These are phyloP conservation scores for Starmerella sirachaensis DNA, from an alignment of 805 yeast species.

Conservation along the genomic window DNA sequence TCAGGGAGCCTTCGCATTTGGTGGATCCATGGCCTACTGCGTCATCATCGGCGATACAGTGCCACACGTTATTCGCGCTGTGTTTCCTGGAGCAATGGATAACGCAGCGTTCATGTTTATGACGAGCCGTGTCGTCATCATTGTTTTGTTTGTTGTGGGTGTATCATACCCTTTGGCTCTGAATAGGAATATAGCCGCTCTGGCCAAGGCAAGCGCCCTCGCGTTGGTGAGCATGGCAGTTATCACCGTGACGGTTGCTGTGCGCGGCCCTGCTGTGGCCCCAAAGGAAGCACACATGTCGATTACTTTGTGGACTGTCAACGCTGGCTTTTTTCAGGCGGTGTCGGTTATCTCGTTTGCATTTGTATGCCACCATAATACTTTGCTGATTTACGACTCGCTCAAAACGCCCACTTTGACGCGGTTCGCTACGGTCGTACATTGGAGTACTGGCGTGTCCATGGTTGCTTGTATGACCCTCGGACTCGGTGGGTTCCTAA, in stretches of 20 bases:
- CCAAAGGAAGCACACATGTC: slow-evolving; percentile 28
- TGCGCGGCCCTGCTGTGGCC: slow-evolving; percentile 52
- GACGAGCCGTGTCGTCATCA: slow-evolving; percentile 57
- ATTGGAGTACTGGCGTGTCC: slow-evolving; percentile 69
- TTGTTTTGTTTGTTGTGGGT: slow-evolving; percentile 52
- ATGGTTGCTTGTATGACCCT: slow-evolving; percentile 65
- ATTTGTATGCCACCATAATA: slow-evolving; percentile 88
- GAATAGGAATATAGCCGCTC: slow-evolving; percentile 62
- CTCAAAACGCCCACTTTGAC: slow-evolving; percentile 63
- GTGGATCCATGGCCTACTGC: slow-evolving; percentile 88
- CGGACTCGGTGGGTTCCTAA: slow-evolving; percentile 67
- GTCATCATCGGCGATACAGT: slow-evolving; percentile 91
- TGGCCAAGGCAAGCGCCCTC: slow-evolving; percentile 77
- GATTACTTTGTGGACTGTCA: slow-evolving; percentile 36
- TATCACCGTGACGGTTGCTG: slow-evolving; percentile 60
- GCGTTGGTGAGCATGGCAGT: slow-evolving; percentile 76
- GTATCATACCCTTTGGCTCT: slow-evolving; percentile 77
- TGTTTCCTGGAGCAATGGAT: slow-evolving; percentile 36
- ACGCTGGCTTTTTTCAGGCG: slow-evolving; percentile 68
- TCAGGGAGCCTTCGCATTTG: slow-evolving; percentile 83
- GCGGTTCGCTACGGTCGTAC: slow-evolving; percentile 66
- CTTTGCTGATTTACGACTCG: slow-evolving; percentile 79
- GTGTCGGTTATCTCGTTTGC: slow-evolving; percentile 92
- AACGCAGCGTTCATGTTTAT: slow-evolving; percentile 39
- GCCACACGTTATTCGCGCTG: slow-evolving; percentile 70